Conservation (phyloP, 2,329 filamentous ascomycete genomes). For the Chaetomiaceae sp. region DNA sequence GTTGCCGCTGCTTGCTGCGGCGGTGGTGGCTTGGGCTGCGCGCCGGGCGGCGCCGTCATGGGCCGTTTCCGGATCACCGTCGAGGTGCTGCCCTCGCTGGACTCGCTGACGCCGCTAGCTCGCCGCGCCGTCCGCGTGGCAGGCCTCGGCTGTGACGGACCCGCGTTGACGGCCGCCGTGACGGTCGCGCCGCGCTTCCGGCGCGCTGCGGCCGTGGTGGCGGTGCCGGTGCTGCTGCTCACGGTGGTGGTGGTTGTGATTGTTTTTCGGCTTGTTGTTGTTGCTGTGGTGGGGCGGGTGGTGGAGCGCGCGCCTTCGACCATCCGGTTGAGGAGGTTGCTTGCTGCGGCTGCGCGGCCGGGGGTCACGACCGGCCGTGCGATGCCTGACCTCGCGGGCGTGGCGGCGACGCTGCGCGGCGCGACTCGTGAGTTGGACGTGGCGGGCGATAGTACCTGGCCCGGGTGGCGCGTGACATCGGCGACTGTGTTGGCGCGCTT, state of each 20-base stretch:
- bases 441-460: slow-evolving; percentile 70
- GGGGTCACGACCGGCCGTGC: slow-evolving; percentile 57
- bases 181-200: slow-evolving; percentile 32
- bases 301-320: slow-evolving; percentile 50
- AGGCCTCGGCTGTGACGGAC: slow-evolving; percentile 25
- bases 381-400: slow-evolving; percentile 44
- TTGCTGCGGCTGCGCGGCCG: slow-evolving; percentile 44
- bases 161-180: slow-evolving; percentile 31
- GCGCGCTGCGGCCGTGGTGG: slow-evolving; percentile 29
- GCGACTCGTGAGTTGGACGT: slow-evolving; percentile 71
- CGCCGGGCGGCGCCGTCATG: slow-evolving; percentile 31
- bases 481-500: slow-evolving; percentile 41
- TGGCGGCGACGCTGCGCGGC: slow-evolving; percentile 39
- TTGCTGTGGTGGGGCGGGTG: slow-evolving; percentile 18
- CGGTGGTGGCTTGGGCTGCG: slow-evolving; percentile 27
- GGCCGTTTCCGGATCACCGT: slow-evolving; percentile 56
- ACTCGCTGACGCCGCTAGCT: slow-evolving; percentile 55
- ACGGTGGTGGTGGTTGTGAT: slow-evolving; percentile 21
- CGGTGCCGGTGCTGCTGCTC: slow-evolving; percentile 24
- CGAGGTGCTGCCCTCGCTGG: slow-evolving; percentile 57
- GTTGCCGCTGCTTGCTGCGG: slow-evolving; percentile 32
- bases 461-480: slow-evolving; percentile 38
- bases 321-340: slow-evolving; percentile 49
- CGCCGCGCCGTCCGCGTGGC: slow-evolving; percentile 46
- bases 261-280: slow-evolving; percentile 36